Evolutionary conservation across 768 basidiomycete genomes (phyloP).

Genomic region (Tricholoma sp.): DNA sequence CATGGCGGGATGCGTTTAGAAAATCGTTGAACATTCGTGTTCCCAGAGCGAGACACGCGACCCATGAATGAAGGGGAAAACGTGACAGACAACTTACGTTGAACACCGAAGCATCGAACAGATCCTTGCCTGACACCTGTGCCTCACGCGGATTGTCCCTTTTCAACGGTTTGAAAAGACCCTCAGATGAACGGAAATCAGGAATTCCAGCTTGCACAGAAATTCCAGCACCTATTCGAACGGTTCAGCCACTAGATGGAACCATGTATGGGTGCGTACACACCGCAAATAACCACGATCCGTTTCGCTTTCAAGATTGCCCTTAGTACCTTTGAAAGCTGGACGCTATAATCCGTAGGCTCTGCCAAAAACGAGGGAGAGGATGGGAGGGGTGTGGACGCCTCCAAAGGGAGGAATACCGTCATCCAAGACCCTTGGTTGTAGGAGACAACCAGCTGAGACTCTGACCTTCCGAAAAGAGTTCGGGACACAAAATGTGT

Average conservation of each 20-base stretch:
- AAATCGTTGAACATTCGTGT: background rate
- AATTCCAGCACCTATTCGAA: conserved; percentile 70
- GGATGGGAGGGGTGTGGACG: conserved; percentile 38
- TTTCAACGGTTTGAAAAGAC: conserved; percentile 74
- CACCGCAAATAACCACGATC: conserved; percentile 84
- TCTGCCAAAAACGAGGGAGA: conserved; percentile 52
- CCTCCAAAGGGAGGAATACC: conserved; percentile 56
- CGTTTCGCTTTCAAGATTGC: conserved; percentile 75
- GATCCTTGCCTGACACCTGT: conserved; percentile 73
- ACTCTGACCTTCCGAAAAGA: conserved; percentile 9
- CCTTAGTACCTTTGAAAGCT: conserved; percentile 52
- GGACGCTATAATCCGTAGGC: conserved; percentile 38
- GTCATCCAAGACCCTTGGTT: conserved; percentile 42
- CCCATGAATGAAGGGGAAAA: background rate
- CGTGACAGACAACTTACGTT: conserved; percentile 47
- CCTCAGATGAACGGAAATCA: conserved; percentile 80
- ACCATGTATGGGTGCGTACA: conserved; percentile 23
- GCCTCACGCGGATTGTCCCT: conserved; percentile 70
- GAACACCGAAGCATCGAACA: conserved; percentile 90
- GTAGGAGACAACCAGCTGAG: conserved; percentile 12
- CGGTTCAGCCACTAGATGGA: background rate
- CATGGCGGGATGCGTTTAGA: background rate
- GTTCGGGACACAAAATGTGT: conserved; percentile 9
- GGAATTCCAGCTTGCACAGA: conserved; percentile 87
- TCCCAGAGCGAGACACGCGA: background rate